Base-by-base conservation (phyloP, 2,329 filamentous ascomycete species). In the Fusarium sp. region DNA sequence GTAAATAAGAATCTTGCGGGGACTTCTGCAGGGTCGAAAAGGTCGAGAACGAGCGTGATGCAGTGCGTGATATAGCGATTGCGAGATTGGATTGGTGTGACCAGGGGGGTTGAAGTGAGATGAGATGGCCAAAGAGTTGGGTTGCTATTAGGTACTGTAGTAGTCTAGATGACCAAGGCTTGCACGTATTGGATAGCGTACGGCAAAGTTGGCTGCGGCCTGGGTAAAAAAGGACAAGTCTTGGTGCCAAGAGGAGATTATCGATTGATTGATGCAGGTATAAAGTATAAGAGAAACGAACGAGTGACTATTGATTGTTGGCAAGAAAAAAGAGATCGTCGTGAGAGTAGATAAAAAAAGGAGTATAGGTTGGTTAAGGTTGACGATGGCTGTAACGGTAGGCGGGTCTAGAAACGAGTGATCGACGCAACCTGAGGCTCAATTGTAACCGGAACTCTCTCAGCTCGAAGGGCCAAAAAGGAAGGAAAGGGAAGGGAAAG, bases 401-500 rank as follows among this genome's bases (percentile, higher is more conserved):
- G 60, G 46, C 66, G 62, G 62, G 56, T 62, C 70, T 48, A 54
- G 69, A 58, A 72, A 64, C 63, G 51, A 74, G 66, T 66, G 73
- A 75, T 74, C 68, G 73, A 61, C 25, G 30, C 42, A 34, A 63
- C 59, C 46, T 61, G 58, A 61, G 25, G 42, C 47, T 45, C 28
- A 59, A 53, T 59, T 69, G 45, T 59, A 59, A 65, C 47, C 37
- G 20, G 65, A 70, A 53, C 23, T 40, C 23, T 42, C 21, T 42
- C 59, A 61, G 68, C 57, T 63, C 51, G 66, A 59, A 28, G 58
- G 55, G 60, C 30, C 48, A 70, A 69, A 73, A 58, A 66, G 63
- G 65, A 59, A 60, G 68, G 58, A 63, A 42, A 37, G 27, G 30
- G 20, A 50, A 37, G 14, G 28, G 18, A 27, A 48, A 18, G n/a